Evolutionary conservation across 768 basidiomycete genomes (phyloP), one percentile per base, ranked within the genome.

Genomic region (Crucibulum laeve): DNA sequence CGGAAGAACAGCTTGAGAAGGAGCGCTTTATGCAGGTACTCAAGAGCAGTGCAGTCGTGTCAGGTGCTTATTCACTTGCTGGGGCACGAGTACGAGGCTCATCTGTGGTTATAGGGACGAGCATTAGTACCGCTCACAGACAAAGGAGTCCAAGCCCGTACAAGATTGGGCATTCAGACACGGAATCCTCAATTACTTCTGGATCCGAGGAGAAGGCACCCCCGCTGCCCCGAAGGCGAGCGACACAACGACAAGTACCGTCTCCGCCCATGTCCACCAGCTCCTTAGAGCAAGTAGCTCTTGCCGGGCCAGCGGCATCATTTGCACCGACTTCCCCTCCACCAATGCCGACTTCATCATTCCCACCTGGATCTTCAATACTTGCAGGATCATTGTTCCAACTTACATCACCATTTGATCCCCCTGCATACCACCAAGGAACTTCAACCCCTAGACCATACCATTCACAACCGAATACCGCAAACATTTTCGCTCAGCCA

Each of bases 1-100:
- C 77, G 0, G 82, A 88, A 53, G 78, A 77, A 32, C 71, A 76
- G 48, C 67, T 87, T 14, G 84, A 86, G 58, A 76, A 78, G 50
- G 82, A 84, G 55, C 70, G 87, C 7, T 75, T 87, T 15, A 65
- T 87, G 47, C 77, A 82, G 58, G 80, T 90, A 8, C 68, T 90
- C 24, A 84, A 83, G 61, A 83, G 82, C 50, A 79, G 79, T 30
- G 66, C 71, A 23, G 55, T 57, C 38, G 52, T 58, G 24, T 54
- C 60, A 48, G 62, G 62, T 59, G 51, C 54, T 53, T 58, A 55
- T 63, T 58, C 58, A 38, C 52, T 62, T 45, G 53, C 57, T 37
- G 59, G 57, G 51, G 60, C 60, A 39, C 51, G 47, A 52, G 53
- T 64, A 26, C 51, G 52, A 40, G 48, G 55, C 60, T 63, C 62